Evolutionary conservation across 2,329 filamentous ascomycete genomes (phyloP).

Genomic region (Coniochaeta sp.): DNA sequence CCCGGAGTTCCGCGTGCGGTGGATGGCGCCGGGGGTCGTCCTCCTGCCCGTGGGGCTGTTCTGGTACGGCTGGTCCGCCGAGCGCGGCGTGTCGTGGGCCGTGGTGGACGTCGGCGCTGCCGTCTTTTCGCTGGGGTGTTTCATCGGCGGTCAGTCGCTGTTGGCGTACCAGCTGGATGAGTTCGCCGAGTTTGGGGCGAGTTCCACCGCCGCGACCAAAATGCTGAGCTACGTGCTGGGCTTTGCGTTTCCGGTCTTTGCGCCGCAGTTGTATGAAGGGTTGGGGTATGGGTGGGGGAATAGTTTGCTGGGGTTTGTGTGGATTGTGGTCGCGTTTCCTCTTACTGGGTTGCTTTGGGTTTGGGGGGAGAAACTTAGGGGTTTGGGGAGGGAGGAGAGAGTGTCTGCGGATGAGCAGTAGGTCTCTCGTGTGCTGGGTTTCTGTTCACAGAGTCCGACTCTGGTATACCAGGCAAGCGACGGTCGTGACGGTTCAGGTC

Average conservation of each 20-base stretch:
- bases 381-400: constrained; percentile 28
- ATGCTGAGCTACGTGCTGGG: constrained; percentile 48
- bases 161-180: constrained; percentile 54
- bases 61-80: constrained; percentile 38
- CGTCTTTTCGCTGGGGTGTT: constrained; percentile 39
- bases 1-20: constrained; percentile 27
- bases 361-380: constrained; percentile 5
- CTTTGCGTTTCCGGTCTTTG: constrained; percentile 53
- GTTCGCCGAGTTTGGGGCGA: constrained; percentile 28
- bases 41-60: constrained; percentile 42
- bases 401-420: constrained; percentile 23
- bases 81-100: constrained; percentile 38
- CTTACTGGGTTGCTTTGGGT: constrained; percentile 23
- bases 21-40: constrained; percentile 26
- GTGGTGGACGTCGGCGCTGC: constrained; percentile 51
- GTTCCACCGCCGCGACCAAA: constrained; percentile 43
- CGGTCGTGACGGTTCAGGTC: no score
- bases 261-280: constrained; percentile 31
- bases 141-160: constrained; percentile 49
- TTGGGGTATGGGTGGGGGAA: constrained; percentile 39
- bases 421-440: no score
- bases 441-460: no score
- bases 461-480: no score
- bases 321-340: constrained; percentile 34
- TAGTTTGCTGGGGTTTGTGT: constrained; percentile 33